Conservation (phyloP, 257 asterid genomes). For the Nicotiana benthamiana region DNA sequence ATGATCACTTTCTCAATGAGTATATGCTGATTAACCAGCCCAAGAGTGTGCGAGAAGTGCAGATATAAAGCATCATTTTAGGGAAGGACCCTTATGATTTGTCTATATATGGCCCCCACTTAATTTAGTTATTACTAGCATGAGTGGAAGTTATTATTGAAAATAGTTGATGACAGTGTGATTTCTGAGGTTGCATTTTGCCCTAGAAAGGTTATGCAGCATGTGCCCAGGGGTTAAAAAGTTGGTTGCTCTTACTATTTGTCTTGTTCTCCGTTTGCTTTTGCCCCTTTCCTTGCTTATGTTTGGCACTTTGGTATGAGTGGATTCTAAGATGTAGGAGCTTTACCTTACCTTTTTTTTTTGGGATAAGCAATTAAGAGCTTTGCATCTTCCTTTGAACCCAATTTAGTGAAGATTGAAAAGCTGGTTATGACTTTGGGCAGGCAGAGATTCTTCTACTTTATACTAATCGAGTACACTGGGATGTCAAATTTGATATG, state of each 20-base stretch:
- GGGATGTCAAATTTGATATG: neutral
- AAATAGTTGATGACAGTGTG: neutral
- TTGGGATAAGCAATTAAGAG: neutral
- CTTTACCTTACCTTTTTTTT: neutral
- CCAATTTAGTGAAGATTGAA: too few species aligned
- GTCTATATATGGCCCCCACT: neutral
- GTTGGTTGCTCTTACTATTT: neutral
- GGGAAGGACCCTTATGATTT: neutral
- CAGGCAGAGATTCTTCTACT: too few species aligned
- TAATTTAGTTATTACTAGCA: conserved; percentile 2
- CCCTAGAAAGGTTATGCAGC: neutral
- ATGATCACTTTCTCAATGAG: neutral
- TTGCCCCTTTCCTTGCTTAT: neutral
- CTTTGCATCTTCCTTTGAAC: too few species aligned
- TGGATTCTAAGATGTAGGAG: neutral
- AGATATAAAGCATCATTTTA: neutral
- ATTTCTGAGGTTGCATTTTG: neutral
- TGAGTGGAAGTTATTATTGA: neutral
- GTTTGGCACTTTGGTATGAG: neutral
- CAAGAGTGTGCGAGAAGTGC: neutral
- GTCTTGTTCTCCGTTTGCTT: neutral
- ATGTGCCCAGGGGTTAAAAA: neutral
- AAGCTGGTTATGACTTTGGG: too few species aligned
- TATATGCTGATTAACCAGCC: neutral
- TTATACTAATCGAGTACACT: neutral